phyloP scores from a whole-genome alignment of 176 grass and related monocot species.

The Oryza meyeriana region DNA sequence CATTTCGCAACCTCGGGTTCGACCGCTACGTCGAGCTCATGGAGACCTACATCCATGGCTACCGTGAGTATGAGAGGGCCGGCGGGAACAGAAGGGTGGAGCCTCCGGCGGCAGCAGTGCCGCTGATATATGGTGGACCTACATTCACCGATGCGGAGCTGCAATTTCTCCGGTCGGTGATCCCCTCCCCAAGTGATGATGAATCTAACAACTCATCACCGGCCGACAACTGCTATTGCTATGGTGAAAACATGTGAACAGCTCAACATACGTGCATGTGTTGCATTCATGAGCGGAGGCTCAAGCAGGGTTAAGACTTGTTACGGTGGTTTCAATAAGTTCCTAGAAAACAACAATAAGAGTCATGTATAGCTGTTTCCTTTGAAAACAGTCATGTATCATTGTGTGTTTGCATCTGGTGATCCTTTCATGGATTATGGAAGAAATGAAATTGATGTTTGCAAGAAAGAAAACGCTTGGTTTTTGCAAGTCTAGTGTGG shows the following conservation, averaged over 20 bases:
- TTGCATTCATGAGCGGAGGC: background rate
- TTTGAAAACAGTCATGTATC: background rate
- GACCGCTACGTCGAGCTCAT: slow-evolving; percentile 53
- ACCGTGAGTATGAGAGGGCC: slow-evolving; percentile 36
- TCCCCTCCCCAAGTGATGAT: background rate
- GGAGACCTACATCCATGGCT: slow-evolving; percentile 35
- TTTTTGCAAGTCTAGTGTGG: background rate
- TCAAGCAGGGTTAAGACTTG: no score
- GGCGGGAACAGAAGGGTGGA: background rate
- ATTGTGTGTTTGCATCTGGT: background rate
- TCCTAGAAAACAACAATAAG: background rate
- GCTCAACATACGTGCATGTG: background rate
- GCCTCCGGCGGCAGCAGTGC: background rate
- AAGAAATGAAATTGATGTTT: background rate
- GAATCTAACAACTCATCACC: background rate
- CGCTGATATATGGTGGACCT: background rate
- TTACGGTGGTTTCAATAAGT: background rate
- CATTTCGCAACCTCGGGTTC: slow-evolving; percentile 40
- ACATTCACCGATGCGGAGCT: slow-evolving; percentile 16
- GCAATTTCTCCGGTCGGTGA: background rate
- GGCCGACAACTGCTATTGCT: background rate
- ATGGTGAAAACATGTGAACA: background rate
- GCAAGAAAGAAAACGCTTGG: background rate
- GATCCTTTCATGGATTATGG: background rate
- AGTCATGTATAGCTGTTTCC: background rate